Base-by-base conservation (phyloP, 768 basidiomycete species). In the Trametes coccinea region DNA sequence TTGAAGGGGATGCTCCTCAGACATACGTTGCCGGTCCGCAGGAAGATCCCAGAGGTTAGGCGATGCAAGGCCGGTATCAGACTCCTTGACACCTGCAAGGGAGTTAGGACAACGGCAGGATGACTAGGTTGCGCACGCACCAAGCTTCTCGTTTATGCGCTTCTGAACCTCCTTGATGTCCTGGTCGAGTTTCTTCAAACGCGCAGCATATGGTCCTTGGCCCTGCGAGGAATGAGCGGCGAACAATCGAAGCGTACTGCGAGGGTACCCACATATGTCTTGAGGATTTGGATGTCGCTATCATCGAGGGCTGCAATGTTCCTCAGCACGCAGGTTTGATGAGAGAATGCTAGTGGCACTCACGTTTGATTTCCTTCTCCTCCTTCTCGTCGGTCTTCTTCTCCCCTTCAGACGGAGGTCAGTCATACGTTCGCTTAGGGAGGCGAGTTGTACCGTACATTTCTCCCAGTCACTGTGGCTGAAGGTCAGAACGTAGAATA, bases 31-130 rank as follows among this genome's bases (percentile, higher is more conserved):
- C 68, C 89, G 84, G 76, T 99, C 97, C 5, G 95, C 94, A 40
- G 90, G 84, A 58, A 97, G 85, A 75, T 99, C 97, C 97, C 97
- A 99, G 27, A 98, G 79, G 72, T 98, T 98, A 9, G 97, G 96
- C 9, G 94, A 87, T 2, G 97, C 95, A 56, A 99, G 84, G 50
- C 97, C 97, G 11, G 97, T 99, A 75, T 98, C 97, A 2, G 92
- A 95, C 74, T 99, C 97, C 83, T 98, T 97, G 62, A 98, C 94
- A 63, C 94, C 90, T 91, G 64, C 0, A 29, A 22, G 16, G 37
- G 49, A 39, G 22, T 66, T 37, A 62, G 60, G 5, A 37, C 34
- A 37, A 7, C 48, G 4, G 31, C 9, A 39, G 52, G 10, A 16
- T 41, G 14, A 9, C 10, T 41, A 3, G 7, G 22, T 2, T 30